Conservation (phyloP, 768 basidiomycete genomes). For the Peribolospora kevripleyi region DNA sequence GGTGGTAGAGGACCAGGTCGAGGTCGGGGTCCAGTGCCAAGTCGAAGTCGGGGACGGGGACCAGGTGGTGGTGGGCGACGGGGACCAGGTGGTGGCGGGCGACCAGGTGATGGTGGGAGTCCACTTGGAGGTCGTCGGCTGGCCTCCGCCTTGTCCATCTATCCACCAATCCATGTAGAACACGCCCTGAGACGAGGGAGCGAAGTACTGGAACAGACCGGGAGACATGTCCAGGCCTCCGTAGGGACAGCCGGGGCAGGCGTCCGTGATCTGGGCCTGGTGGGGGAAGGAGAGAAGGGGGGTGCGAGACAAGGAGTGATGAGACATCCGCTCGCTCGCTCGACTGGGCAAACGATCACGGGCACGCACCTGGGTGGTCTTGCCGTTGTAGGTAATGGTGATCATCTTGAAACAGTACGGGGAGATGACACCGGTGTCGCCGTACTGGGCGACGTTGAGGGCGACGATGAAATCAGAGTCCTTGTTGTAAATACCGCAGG, state of each 20-base stretch:
- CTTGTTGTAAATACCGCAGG: constrained; percentile 4
- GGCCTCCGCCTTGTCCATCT: background rate
- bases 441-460: constrained; percentile 9
- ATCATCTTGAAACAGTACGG: constrained; percentile 25
- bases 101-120: too few species aligned
- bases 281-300: background rate
- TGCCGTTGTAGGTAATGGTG: constrained; percentile 23
- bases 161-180: constrained; percentile 25
- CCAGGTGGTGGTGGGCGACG: background rate
- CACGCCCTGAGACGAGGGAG: constrained; percentile 18
- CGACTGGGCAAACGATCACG: background rate
- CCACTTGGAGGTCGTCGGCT: background rate
- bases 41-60: background rate
- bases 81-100: too few species aligned
- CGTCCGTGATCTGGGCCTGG: constrained; percentile 26
- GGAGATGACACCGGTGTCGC: constrained; percentile 7
- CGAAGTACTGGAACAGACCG: constrained; percentile 27
- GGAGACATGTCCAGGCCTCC: constrained; percentile 28
- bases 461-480: constrained; percentile 7
- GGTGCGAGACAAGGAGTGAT: background rate
- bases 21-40: constrained; percentile 3
- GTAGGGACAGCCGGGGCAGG: constrained; percentile 3
- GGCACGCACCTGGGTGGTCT: constrained; percentile 15
- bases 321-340: background rate
- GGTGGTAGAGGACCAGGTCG: background rate